Evolutionary conservation across 495 filamentous ascomycete genomes (phyloP).

Genomic region (Penicillium crystallinum): DNA sequence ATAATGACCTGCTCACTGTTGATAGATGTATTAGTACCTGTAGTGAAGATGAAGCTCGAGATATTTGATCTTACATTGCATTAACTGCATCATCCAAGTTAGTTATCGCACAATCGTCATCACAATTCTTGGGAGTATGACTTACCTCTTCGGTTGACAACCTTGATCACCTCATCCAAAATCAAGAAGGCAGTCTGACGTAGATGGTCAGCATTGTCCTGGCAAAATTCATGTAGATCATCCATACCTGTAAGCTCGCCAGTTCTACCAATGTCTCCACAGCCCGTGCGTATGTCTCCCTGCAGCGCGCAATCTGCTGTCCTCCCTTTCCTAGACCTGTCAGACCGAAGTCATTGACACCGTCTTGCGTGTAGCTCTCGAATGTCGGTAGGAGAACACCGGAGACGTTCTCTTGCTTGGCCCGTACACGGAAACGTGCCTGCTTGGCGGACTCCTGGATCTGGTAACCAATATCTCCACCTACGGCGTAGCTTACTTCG

Average conservation of each 20-base stretch:
- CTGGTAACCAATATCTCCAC: conserved; percentile 93
- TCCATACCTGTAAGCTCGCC: conserved; percentile 75
- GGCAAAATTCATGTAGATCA: not conserved
- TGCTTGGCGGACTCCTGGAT: conserved; percentile 93
- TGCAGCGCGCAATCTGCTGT: conserved; percentile 89
- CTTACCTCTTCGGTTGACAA: conserved; percentile 90
- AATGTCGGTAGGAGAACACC: conserved; percentile 92
- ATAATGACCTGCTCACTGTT: conserved; percentile 89
- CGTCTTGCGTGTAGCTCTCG: conserved; percentile 74
- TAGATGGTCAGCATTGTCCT: conserved; percentile 1
- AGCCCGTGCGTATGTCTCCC: conserved; percentile 95
- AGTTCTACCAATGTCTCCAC: conserved; percentile 96
- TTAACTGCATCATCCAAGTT: conserved; percentile 58
- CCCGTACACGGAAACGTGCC: conserved; percentile 84
- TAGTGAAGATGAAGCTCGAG: not conserved
- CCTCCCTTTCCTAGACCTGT: conserved; percentile 96
- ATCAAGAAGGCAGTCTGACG: conserved; percentile 90
- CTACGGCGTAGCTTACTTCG: conserved; percentile 96
- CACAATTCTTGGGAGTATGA: not conserved
- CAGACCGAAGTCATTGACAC: conserved; percentile 92
- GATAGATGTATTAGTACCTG: conserved; percentile 12
- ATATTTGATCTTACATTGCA: conserved; percentile 65
- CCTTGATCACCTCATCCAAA: conserved; percentile 97
- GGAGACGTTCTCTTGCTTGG: conserved; percentile 97
- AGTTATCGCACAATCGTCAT: conserved; percentile 6